These are phyloP conservation scores for Boletus rubescentipes DNA, from an alignment of 768 basidiomycete species.

Conservation along the genomic window DNA sequence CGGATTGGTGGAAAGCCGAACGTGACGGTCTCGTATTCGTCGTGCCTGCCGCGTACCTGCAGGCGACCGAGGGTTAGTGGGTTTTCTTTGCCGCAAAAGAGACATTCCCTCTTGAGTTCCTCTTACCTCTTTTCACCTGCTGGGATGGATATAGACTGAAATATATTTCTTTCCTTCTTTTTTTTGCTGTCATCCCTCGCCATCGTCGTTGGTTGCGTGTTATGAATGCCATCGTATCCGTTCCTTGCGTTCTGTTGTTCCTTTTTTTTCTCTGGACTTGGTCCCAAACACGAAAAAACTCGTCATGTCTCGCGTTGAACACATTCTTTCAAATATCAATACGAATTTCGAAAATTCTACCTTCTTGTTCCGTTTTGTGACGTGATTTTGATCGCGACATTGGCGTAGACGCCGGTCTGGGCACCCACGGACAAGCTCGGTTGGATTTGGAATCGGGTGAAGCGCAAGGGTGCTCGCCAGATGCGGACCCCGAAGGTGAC, in stretches of 20 bases:
- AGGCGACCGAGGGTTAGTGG: conserved; percentile 88
- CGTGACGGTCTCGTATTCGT: conserved; percentile 81
- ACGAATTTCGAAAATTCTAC: conserved; percentile 12
- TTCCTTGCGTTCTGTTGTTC: background rate
- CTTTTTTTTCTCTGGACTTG: background rate
- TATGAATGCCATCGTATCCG: conserved; percentile 12
- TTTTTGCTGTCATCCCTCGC: conserved; percentile 40
- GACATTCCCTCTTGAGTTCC: conserved; percentile 51
- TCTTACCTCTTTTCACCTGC: conserved; percentile 45
- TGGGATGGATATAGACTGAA: conserved; percentile 75
- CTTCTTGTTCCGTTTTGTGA: conserved; percentile 5
- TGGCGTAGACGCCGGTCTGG: conserved; percentile 6
- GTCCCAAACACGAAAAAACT: conserved; percentile 7
- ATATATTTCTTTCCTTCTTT: conserved; percentile 48
- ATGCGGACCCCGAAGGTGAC: conserved; percentile 1
- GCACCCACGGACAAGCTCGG: background rate
- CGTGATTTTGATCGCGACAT: conserved; percentile 10
- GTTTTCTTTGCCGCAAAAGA: conserved; percentile 29
- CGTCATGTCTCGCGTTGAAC: conserved; percentile 5
- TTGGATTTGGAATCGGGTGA: background rate
- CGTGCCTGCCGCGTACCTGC: conserved; percentile 90
- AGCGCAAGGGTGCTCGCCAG: background rate
- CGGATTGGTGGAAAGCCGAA: conserved; percentile 97
- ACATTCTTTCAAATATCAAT: conserved; percentile 8
- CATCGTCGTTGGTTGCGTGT: conserved; percentile 11